A percentile compares a stretch with the other conserved stretches of the same genome.
phyloP scores from a whole-genome alignment of 129 eudicot species.

The Dittrichia graveolens region DNA sequence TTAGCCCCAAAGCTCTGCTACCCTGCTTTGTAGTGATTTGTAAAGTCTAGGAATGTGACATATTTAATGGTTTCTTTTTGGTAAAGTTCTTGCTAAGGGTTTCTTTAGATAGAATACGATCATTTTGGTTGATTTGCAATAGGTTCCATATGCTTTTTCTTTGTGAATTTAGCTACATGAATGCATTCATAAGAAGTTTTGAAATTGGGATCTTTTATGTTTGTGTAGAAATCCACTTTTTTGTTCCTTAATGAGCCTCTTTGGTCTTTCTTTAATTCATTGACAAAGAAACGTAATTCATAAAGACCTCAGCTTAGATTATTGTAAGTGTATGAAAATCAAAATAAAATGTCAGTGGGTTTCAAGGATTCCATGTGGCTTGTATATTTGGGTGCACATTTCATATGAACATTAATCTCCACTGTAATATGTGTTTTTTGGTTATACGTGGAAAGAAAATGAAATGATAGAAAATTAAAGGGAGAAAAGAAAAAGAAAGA shows the following conservation, averaged over 20 bases:
- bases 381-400: background rate
- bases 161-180: constrained; percentile 23
- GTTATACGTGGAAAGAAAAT: too few relatives aligned
- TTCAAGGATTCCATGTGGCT: constrained; percentile 25
- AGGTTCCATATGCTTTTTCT: constrained; percentile 9
- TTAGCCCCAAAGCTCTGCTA: constrained; percentile 84
- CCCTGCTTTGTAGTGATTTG: constrained; percentile 97
- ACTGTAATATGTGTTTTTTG: too few relatives aligned
- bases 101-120: constrained; percentile 28
- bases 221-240: background rate
- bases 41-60: constrained; percentile 47
- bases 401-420: constrained; percentile 9
- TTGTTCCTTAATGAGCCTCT: background rate
- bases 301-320: background rate
- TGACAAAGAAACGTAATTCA: too few relatives aligned
- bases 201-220: constrained; percentile 7
- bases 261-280: constrained; percentile 11
- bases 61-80: constrained; percentile 29
- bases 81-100: constrained; percentile 29
- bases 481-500: too few relatives aligned
- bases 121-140: constrained; percentile 25
- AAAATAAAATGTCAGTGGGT: background rate
- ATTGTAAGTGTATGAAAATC: constrained; percentile 1
- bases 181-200: constrained; percentile 32
- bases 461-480: too few relatives aligned